Evolutionary conservation across 2,329 filamentous ascomycete genomes (phyloP).

Genomic region (Herpotrichia juniperi): DNA sequence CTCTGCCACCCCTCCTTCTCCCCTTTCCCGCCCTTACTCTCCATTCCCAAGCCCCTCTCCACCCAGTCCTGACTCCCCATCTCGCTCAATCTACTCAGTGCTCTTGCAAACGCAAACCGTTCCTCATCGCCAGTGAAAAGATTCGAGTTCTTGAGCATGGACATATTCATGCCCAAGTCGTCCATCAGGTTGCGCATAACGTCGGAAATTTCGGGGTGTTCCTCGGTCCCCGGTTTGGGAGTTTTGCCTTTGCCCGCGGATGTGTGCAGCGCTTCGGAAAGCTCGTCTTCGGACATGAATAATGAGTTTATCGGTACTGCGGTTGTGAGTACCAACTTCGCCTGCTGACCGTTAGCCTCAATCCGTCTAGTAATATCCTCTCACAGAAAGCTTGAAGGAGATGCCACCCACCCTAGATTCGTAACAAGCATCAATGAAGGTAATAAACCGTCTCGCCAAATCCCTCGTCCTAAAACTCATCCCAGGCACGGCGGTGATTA

Average conservation of each 20-base stretch:
- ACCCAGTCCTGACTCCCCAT: slow-evolving; percentile 98
- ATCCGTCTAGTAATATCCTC: too few relatives aligned
- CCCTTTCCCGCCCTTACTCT: slow-evolving; percentile 67
- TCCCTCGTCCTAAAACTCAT: slow-evolving; percentile 90
- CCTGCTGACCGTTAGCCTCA: slow-evolving; percentile 57
- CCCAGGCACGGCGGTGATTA: slow-evolving; percentile 87
- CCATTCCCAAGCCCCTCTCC: slow-evolving; percentile 73
- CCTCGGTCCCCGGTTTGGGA: slow-evolving; percentile 46
- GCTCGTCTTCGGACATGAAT: slow-evolving; percentile 71
- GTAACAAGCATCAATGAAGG: slow-evolving; percentile 96
- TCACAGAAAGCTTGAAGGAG: too few relatives aligned
- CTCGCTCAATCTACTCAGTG: slow-evolving; percentile 81
- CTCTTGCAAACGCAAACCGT: slow-evolving; percentile 91
- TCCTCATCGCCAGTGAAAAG: slow-evolving; percentile 96
- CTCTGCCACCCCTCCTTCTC: slow-evolving; percentile 71
- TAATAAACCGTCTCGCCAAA: slow-evolving; percentile 91
- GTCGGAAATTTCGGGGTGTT: slow-evolving; percentile 64
- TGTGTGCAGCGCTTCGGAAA: slow-evolving; percentile 53
- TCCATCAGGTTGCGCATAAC: slow-evolving; percentile 84
- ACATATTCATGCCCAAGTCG: slow-evolving; percentile 83
- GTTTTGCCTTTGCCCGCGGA: slow-evolving; percentile 46
- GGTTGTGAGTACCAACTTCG: slow-evolving; percentile 93
- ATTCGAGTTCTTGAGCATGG: slow-evolving; percentile 80
- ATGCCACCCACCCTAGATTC: slow-evolving; percentile 69
- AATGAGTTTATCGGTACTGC: slow-evolving; percentile 84